A percentile compares a stretch with the other conserved stretches of the same genome.
phyloP scores from a whole-genome alignment of 768 basidiomycete genomes.

The Calocybe cyanea region DNA sequence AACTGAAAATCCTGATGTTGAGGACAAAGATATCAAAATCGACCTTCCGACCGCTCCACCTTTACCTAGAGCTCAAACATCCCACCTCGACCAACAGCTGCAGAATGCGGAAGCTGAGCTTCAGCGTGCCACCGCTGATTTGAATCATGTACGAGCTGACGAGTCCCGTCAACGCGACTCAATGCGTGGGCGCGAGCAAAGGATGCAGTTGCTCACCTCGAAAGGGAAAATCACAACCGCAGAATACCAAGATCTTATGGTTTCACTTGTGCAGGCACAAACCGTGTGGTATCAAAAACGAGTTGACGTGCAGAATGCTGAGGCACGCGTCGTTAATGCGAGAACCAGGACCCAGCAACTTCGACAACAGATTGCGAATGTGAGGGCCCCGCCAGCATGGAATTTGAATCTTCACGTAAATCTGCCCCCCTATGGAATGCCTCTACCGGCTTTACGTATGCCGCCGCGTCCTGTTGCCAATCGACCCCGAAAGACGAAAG shows the following conservation, averaged over 20 bases:
- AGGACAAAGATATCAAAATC: constrained; percentile 56
- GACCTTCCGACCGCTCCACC: constrained; percentile 51
- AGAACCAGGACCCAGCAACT: not conserved
- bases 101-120: constrained; percentile 8
- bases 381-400: not conserved
- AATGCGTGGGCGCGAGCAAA: not conserved
- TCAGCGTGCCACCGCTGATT: not conserved
- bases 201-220: not conserved
- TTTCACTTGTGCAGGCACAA: constrained; percentile 1
- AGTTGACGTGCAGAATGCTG: not conserved
- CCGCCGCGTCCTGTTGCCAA: too few relatives aligned
- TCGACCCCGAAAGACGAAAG: too few relatives aligned
- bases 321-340: not conserved
- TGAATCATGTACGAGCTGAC: not conserved
- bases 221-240: not conserved
- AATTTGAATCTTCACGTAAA: not conserved
- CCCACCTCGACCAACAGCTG: not conserved
- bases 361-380: not conserved
- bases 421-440: not conserved
- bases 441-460: too few relatives aligned
- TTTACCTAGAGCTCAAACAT: not conserved
- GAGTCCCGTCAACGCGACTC: not conserved
- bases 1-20: constrained; percentile 57
- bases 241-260: constrained; percentile 1
- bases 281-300: constrained; percentile 9